Base-by-base conservation (phyloP, 129 eudicot species). In the Flaveria brownii region DNA sequence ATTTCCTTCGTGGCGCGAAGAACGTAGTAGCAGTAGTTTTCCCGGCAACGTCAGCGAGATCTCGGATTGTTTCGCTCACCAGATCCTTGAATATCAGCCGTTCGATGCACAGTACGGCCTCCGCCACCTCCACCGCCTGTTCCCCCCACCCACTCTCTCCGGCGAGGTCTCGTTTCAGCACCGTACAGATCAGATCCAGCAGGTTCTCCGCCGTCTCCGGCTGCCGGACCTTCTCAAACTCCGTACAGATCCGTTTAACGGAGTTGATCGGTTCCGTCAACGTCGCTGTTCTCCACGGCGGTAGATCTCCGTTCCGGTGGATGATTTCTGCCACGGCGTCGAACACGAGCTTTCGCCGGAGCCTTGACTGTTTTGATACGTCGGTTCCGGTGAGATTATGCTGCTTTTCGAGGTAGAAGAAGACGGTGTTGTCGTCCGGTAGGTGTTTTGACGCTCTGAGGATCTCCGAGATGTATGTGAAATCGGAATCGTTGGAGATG, bases 1-100 rank as follows among this genome's bases (percentile, higher is more conserved):
- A 85, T 95, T 87, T 95, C 85, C 97, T 81, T 83, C 99, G 84
- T 43, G 86, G 89, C 85, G 88, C 82, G 78, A 78, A 78, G 15
- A 74, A 45, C 9, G 51, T 59, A 8, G 46, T 59, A 49, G 22
- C 22, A 20, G 72, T 59, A 49, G 72, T 82, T 81, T 84, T 81
- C 70, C 84, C 88, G 72, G 92, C 86, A 68, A 82, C 70, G 13
- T 78, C 81, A 22, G 92, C 94, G 42, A 95, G 89, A 88, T 95
- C 97, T 25, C 77, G 78, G 79, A 91, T 89, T 2, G 90, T 78
- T 72, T 91, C 97, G 49, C 90, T 80, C 22, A 95, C 80, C 74
- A 95, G 22, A 81, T 95, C 99, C 83, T 91, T 95, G 88, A 87
- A 95, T 76, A 95, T 86, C 81, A 87, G 22, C 84, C 99, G 83